Percentiles rank a stretch among this genome's conserved stretches.
Conservation (phyloP, 1,139 yeast genomes). For the Geotrichum carabidarum region DNA sequence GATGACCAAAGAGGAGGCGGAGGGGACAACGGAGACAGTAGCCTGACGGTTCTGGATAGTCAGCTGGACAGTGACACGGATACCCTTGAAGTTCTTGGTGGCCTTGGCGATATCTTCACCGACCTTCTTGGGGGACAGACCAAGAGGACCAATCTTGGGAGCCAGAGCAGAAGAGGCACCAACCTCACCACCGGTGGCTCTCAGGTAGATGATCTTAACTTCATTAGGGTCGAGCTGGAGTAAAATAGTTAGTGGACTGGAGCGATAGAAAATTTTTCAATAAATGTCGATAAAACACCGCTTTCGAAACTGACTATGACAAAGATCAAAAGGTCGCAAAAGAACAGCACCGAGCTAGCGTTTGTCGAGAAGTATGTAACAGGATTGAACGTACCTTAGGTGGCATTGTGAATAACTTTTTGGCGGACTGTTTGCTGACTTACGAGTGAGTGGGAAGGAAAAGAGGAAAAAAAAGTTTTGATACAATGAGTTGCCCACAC, state of each 20-base stretch:
- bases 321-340: background rate
- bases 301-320: background rate
- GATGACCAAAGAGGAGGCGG: constrained; percentile 98
- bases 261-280: background rate
- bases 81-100: constrained; percentile 98
- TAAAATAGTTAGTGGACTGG: background rate
- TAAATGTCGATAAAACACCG: background rate
- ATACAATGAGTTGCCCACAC: background rate
- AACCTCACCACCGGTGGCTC: constrained; percentile 99
- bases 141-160: constrained; percentile 99
- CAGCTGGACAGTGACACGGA: constrained; percentile 97
- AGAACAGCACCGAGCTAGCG: background rate
- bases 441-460: constrained; percentile 5
- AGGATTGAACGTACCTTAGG: constrained; percentile 18
- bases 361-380: background rate
- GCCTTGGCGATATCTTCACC: constrained; percentile 99
- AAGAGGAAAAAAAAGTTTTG: constrained; percentile 7
- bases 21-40: constrained; percentile 96
- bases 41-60: constrained; percentile 99
- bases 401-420: constrained; percentile 20
- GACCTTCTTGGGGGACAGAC: constrained; percentile 99
- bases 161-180: constrained; percentile 99
- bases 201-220: constrained; percentile 96
- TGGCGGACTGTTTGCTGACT: constrained; percentile 18
- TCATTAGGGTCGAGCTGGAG: constrained; percentile 88